Percentiles rank a stretch among this genome's conserved stretches.
Conservation (phyloP, 345 rosid species). For the Eucalyptus globulus region DNA sequence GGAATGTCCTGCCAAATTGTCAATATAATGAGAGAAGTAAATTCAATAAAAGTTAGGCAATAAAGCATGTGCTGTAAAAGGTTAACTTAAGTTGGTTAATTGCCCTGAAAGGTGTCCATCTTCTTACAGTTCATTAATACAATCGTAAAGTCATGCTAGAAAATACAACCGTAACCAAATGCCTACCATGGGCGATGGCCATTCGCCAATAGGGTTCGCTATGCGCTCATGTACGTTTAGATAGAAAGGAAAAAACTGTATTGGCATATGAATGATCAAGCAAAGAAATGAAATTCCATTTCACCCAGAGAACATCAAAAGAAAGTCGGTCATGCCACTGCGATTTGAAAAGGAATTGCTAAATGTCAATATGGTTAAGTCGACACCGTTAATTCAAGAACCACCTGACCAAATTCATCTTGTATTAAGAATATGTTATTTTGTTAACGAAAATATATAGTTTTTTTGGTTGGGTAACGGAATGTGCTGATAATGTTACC, state of each 20-base stretch:
- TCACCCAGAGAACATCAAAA: fast-evolving
- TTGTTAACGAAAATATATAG: fast-evolving
- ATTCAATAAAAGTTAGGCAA: too few species aligned
- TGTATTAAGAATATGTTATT: background rate
- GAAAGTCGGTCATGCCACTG: background rate
- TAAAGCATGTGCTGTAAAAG: too few species aligned
- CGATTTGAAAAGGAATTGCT: background rate
- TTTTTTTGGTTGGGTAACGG: fast-evolving
- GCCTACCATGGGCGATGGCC: background rate
- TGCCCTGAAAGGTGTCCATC: background rate
- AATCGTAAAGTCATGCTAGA: background rate
- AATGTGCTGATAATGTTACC: fast-evolving
- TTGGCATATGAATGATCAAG: background rate
- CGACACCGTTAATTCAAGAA: fast-evolving
- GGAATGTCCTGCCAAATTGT: background rate
- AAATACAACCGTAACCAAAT: background rate
- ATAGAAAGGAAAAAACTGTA: background rate
- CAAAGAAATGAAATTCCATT: background rate
- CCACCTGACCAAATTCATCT: background rate
- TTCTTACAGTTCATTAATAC: too few species aligned
- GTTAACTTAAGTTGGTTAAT: background rate
- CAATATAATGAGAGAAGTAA: too few species aligned
- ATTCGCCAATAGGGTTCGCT: background rate
- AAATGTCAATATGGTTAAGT: fast-evolving
- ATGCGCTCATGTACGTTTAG: background rate